Evolutionary conservation across 73 alveolate genomes (phyloP).

Genomic region (Paramecium sexaurelia): DNA sequence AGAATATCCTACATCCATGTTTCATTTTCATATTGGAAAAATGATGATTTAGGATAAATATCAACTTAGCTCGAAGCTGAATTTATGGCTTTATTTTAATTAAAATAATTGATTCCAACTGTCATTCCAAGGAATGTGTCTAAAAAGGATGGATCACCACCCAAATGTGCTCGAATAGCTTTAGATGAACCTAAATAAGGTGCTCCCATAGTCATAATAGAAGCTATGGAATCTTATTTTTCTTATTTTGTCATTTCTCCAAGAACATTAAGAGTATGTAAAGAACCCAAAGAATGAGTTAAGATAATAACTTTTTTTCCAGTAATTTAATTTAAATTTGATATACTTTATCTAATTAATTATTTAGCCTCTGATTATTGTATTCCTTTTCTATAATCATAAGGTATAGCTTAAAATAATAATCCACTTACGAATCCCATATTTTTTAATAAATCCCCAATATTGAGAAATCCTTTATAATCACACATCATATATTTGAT

Average conservation of each 20-base stretch:
- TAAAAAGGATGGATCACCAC: constrained; percentile 56
- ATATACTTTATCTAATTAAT: not conserved
- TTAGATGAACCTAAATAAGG: constrained; percentile 65
- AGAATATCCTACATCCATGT: constrained; percentile 55
- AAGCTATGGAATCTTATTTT: not conserved
- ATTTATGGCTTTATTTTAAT: constrained; percentile 2
- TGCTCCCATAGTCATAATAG: constrained; percentile 55
- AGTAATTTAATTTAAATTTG: constrained; percentile 26
- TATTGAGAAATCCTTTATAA: constrained; percentile 37
- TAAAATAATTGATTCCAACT: constrained; percentile 50
- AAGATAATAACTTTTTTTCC: constrained; percentile 49
- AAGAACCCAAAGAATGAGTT: constrained; percentile 56
- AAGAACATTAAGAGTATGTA: constrained; percentile 40
- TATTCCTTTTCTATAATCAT: constrained; percentile 54
- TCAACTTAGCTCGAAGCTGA: constrained; percentile 41
- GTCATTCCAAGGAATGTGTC: constrained; percentile 29
- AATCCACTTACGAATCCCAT: constrained; percentile 62
- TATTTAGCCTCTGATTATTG: constrained; percentile 15
- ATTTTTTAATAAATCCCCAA: constrained; percentile 19
- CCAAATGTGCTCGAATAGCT: constrained; percentile 39
- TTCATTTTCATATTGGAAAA: constrained; percentile 17
- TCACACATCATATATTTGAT: constrained; percentile 47
- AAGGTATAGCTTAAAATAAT: constrained; percentile 51
- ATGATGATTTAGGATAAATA: not conserved
- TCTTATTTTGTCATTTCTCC: constrained; percentile 9